These are phyloP conservation scores for Jamesozyma gamospora DNA, from an alignment of 805 yeast species.

Conservation along the genomic window DNA sequence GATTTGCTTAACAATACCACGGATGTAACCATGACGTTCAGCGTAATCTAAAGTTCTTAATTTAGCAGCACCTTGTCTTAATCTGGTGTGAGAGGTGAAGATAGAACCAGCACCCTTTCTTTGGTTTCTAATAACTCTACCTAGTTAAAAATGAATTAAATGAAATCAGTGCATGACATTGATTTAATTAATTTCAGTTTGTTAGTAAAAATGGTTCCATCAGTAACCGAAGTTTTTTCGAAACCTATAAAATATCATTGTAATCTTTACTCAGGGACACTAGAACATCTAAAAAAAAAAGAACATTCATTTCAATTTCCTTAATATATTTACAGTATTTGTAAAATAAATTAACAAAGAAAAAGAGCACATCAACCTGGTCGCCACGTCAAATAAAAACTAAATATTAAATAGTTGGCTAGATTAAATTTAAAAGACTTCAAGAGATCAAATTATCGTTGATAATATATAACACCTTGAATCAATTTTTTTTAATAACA, in stretches of 20 bases:
- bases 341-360: neutral
- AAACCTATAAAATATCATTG: conserved; percentile 7
- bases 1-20: conserved; percentile 98
- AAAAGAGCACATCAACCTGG: neutral
- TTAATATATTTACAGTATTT: neutral
- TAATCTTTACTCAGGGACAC: conserved; percentile 1
- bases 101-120: conserved; percentile 99
- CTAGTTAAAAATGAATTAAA: conserved; percentile 31
- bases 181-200: conserved; percentile 1
- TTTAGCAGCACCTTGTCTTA: conserved; percentile 99
- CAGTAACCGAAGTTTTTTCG: conserved; percentile 9
- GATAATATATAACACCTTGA: too few species aligned
- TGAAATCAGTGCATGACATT: neutral
- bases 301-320: neutral
- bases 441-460: too few species aligned
- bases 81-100: conserved; percentile 99
- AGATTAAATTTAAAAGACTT: too few species aligned
- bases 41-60: conserved; percentile 97
- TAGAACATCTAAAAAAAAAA: neutral
- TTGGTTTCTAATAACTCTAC: conserved; percentile 99
- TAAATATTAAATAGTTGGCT: neutral
- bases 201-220: conserved; percentile 7
- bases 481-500: too few species aligned
- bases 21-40: conserved; percentile 99
- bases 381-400: neutral